phyloP scores from a whole-genome alignment of 2,329 filamentous ascomycete genomes.

The Colletotrichum cuscutae region DNA sequence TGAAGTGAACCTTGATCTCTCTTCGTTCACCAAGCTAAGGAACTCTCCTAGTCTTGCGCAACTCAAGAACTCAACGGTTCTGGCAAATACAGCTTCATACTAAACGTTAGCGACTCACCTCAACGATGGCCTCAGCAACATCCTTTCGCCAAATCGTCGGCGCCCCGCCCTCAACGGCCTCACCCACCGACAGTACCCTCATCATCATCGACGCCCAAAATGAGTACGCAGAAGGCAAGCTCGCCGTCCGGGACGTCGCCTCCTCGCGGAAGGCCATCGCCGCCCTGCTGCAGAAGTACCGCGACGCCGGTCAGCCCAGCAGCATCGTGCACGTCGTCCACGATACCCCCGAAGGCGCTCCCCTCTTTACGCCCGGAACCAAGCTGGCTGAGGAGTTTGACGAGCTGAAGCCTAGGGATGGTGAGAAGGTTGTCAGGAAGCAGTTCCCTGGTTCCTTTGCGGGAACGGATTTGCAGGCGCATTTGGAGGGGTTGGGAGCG shows the following conservation, averaged over 20 bases:
- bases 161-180: constrained; percentile 63
- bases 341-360: constrained; percentile 67
- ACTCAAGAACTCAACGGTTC: too few relatives aligned
- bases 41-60: too few relatives aligned
- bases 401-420: constrained; percentile 63
- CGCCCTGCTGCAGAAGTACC: constrained; percentile 67
- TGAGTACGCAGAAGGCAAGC: constrained; percentile 70
- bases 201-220: constrained; percentile 79
- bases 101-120: constrained; percentile 14
- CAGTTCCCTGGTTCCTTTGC: constrained; percentile 69
- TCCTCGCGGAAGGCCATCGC: constrained; percentile 66
- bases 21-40: too few relatives aligned
- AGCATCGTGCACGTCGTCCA: constrained; percentile 71
- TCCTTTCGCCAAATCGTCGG: constrained; percentile 63
- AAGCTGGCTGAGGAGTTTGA: constrained; percentile 68
- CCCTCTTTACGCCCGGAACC: constrained; percentile 73
- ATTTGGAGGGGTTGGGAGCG: constrained; percentile 58
- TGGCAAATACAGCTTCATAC: too few relatives aligned
- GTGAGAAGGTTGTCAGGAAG: constrained; percentile 69
- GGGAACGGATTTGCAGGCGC: constrained; percentile 65
- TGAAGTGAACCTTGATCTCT: background rate
- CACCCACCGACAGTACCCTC: constrained; percentile 66
- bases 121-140: constrained; percentile 35
- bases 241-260: constrained; percentile 64
- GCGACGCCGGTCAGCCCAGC: constrained; percentile 52